A percentile compares a stretch with the other conserved stretches of the same genome.
These are phyloP conservation scores for Diplodia corticola DNA, from an alignment of 2,329 filamentous ascomycete species.

Conservation along the genomic window DNA sequence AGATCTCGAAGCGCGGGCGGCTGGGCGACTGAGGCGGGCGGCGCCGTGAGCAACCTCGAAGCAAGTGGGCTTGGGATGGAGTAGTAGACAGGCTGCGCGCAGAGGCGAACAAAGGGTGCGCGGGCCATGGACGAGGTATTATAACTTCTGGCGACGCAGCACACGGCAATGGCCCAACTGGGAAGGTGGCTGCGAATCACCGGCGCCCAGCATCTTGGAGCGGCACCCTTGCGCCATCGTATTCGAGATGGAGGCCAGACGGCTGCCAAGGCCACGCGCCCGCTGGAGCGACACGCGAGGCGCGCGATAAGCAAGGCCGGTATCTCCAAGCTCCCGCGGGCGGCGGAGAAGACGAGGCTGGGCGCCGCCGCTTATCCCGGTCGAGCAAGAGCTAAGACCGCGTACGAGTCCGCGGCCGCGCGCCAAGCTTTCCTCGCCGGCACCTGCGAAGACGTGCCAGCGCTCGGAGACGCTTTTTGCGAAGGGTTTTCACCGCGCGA, in stretches of 20 bases:
- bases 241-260: slow-evolving; percentile 3
- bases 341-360: neutral
- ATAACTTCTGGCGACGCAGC: neutral
- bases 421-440: slow-evolving; percentile 13
- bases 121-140: slow-evolving; percentile 2
- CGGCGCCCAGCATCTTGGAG: slow-evolving; percentile 6
- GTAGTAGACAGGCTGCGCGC: neutral
- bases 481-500: neutral
- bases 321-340: slow-evolving; percentile 13
- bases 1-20: neutral
- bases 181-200: slow-evolving; percentile 9
- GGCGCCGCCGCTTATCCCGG: slow-evolving; percentile 12
- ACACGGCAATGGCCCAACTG: neutral
- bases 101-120: slow-evolving; percentile 1
- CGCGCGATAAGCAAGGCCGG: slow-evolving; percentile 6
- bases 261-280: slow-evolving; percentile 7
- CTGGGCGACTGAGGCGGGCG: too few species aligned
- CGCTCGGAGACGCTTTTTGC: slow-evolving; percentile 12
- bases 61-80: neutral
- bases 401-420: neutral
- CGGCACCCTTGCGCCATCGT: neutral
- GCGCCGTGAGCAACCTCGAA: too few species aligned
- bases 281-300: neutral
- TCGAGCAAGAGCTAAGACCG: slow-evolving; percentile 14
- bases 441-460: neutral